Evolutionary conservation across 2,329 filamentous ascomycete genomes (phyloP).

Genomic region (Colletotrichum sp.): DNA sequence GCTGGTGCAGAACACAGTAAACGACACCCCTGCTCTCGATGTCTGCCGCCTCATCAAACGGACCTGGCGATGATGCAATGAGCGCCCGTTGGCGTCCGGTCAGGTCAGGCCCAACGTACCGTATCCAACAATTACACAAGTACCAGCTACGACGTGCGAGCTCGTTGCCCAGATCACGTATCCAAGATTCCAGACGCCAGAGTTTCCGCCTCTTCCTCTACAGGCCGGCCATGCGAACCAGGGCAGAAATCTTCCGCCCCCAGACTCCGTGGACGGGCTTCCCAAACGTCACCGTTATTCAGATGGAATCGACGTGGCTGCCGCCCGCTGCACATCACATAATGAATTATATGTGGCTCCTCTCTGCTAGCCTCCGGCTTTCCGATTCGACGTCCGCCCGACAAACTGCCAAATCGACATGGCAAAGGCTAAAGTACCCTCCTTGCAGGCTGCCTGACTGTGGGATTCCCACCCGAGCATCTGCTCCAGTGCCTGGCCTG

Average conservation of each 20-base stretch:
- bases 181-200: not conserved
- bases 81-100: not conserved
- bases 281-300: slow-evolving; percentile 14
- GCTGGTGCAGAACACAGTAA: not conserved
- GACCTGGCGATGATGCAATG: not conserved
- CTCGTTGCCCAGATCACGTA: not conserved
- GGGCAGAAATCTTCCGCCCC: not conserved
- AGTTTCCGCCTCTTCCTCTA: not conserved
- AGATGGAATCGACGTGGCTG: slow-evolving; percentile 12
- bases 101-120: not conserved
- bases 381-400: slow-evolving; percentile 1
- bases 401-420: not conserved
- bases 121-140: not conserved
- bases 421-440: not conserved
- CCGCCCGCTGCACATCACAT: not conserved
- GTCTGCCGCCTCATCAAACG: not conserved
- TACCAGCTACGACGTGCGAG: not conserved
- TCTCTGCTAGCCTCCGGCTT: not conserved
- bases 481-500: not conserved
- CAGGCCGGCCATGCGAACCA: slow-evolving; percentile 7
- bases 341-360: not conserved
- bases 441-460: not conserved
- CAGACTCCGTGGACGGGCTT: not conserved
- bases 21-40: not conserved
- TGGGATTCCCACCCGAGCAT: not conserved